Percentiles rank a stretch among this genome's conserved stretches.
Evolutionary conservation across 768 basidiomycete genomes (phyloP).

Genomic region (Tephrocybe sp.): DNA sequence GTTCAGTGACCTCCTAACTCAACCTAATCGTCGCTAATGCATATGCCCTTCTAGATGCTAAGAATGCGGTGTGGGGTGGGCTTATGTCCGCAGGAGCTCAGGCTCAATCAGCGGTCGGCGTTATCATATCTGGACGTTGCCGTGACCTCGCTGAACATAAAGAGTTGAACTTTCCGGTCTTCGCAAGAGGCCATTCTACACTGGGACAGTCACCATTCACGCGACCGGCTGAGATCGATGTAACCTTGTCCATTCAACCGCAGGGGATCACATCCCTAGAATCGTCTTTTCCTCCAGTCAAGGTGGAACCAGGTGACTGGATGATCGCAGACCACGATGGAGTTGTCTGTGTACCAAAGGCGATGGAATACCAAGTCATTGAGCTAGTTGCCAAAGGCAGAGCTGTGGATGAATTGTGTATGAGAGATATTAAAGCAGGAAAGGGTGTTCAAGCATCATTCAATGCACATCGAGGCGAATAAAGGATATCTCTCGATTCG

Average conservation of each 20-base stretch:
- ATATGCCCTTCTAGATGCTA: slow-evolving; percentile 46
- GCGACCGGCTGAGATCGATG: slow-evolving; percentile 72
- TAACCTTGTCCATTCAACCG: slow-evolving; percentile 57
- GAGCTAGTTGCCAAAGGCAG: slow-evolving; percentile 57
- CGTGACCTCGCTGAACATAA: slow-evolving; percentile 83
- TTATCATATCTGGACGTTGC: slow-evolving; percentile 82
- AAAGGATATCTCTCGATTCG: neutral
- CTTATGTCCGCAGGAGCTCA: slow-evolving; percentile 88
- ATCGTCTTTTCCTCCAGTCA: slow-evolving; percentile 51
- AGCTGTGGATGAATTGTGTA: slow-evolving; percentile 68
- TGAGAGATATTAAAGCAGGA: slow-evolving; percentile 75
- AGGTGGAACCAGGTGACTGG: slow-evolving; percentile 74
- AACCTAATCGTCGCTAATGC: slow-evolving; percentile 19
- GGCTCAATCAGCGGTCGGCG: slow-evolving; percentile 67
- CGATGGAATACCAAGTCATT: slow-evolving; percentile 52
- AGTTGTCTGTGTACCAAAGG: slow-evolving; percentile 75
- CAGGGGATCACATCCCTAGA: slow-evolving; percentile 27
- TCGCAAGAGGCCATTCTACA: slow-evolving; percentile 78
- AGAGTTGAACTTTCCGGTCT: slow-evolving; percentile 72
- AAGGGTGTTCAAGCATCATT: slow-evolving; percentile 78
- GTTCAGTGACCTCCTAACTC: slow-evolving; percentile 37
- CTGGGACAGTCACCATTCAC: slow-evolving; percentile 86
- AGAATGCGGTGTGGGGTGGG: slow-evolving; percentile 91
- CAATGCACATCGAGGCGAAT: slow-evolving; percentile 61
- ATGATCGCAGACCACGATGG: slow-evolving; percentile 89